These are phyloP conservation scores for Solanum medicagineum DNA, from an alignment of 257 asterid species.

Conservation along the genomic window DNA sequence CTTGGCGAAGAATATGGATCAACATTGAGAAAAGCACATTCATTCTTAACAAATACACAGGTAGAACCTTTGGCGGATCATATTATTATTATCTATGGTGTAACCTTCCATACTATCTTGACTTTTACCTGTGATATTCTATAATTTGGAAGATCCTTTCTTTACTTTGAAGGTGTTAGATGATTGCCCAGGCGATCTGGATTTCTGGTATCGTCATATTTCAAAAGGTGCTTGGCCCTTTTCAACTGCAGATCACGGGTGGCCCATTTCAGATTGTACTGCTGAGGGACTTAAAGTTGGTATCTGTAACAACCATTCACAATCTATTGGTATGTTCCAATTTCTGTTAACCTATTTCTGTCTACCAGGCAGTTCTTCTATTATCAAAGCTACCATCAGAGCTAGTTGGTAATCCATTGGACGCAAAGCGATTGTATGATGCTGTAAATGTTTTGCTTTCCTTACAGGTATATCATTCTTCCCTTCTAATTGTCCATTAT, in stretches of 20 bases:
- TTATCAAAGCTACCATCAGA: slow-evolving; percentile 67
- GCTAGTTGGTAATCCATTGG: slow-evolving; percentile 66
- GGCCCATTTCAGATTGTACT: slow-evolving; percentile 99
- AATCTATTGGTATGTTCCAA: background rate
- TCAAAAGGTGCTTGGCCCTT: slow-evolving; percentile 99
- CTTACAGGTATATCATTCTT: slow-evolving; percentile 51
- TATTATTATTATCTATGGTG: background rate
- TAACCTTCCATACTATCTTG: background rate
- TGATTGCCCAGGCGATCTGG: slow-evolving; percentile 79
- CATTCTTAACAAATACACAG: slow-evolving; percentile 61
- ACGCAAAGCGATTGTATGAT: slow-evolving; percentile 53
- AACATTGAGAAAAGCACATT: slow-evolving; percentile 63
- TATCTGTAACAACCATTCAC: background rate
- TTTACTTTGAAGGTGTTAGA: slow-evolving; percentile 54
- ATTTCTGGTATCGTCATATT: slow-evolving; percentile 83
- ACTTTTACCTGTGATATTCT: background rate
- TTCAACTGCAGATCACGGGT: slow-evolving; percentile 95
- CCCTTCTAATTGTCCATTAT: background rate
- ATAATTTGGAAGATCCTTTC: slow-evolving; percentile 2
- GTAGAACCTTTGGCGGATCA: slow-evolving; percentile 20
- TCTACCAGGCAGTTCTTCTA: slow-evolving; percentile 55
- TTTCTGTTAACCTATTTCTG: slow-evolving; percentile 1
- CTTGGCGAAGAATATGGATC: slow-evolving; percentile 63
- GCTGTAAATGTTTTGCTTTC: slow-evolving; percentile 86
- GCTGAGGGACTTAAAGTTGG: slow-evolving; percentile 94